Conservation (phyloP, 2,329 filamentous ascomycete species). For the Geoglossum cookeanum region DNA sequence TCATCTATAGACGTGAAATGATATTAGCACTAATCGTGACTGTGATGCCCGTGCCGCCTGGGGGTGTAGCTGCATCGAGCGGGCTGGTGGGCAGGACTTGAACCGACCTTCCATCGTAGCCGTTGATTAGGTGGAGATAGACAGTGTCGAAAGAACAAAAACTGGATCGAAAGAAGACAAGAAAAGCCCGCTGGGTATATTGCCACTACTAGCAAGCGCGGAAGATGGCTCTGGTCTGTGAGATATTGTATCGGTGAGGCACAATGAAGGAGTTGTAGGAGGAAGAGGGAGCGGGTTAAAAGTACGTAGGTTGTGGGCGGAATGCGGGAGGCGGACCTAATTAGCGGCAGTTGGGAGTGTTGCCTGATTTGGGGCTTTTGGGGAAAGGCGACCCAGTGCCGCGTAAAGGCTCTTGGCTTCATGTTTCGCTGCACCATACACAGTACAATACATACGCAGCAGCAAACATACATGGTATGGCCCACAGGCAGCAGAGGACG, state of each 20-base stretch:
- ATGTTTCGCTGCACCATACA: too few relatives aligned
- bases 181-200: constrained; percentile 1
- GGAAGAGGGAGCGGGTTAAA: constrained; percentile 1
- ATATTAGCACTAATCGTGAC: constrained; percentile 4
- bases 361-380: constrained; percentile 2
- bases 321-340: background rate
- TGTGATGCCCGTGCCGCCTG: background rate
- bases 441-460: too few relatives aligned
- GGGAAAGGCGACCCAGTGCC: background rate
- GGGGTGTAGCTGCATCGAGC: background rate
- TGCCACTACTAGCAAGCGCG: constrained; percentile 2
- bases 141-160: constrained; percentile 2
- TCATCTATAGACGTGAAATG: constrained; percentile 50
- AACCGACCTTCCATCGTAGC: constrained; percentile 24
- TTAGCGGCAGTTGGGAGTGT: background rate
- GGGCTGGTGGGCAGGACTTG: constrained; percentile 7
- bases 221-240: background rate
- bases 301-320: constrained; percentile 1
- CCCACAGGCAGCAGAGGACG: background rate
- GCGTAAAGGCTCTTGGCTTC: background rate
- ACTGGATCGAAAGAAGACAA: constrained; percentile 1
- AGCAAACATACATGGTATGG: too few relatives aligned
- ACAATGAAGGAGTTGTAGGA: constrained; percentile 1
- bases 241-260: background rate
- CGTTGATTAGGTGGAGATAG: constrained; percentile 9